Evolutionary conservation across 1,284 basidiomycete species (phyloP).

Genomic region (Vanrija sp.): DNA sequence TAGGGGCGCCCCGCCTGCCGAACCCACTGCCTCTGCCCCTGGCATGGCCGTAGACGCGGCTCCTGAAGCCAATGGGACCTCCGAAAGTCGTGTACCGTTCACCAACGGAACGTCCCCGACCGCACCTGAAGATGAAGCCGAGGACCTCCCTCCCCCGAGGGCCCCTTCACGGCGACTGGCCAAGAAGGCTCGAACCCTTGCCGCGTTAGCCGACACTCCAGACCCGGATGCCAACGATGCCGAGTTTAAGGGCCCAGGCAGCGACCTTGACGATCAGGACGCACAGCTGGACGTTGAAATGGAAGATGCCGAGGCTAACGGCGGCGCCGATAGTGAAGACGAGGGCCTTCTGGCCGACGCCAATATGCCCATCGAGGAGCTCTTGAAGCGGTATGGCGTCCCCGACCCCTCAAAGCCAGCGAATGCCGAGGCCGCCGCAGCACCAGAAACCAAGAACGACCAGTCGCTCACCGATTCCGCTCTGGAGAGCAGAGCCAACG

Average conservation of each 20-base stretch:
- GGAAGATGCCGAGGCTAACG: conserved; percentile 47
- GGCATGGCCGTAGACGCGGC: too few species aligned
- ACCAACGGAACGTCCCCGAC: neutral
- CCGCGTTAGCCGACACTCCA: conserved; percentile 16
- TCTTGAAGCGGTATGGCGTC: conserved; percentile 54
- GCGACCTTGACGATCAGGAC: conserved; percentile 40
- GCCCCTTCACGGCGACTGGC: conserved; percentile 20
- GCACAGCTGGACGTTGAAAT: conserved; percentile 47
- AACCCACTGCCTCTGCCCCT: neutral
- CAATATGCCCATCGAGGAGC: conserved; percentile 55
- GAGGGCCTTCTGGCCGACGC: conserved; percentile 54
- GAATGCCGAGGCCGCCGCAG: neutral
- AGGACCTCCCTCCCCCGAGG: conserved; percentile 1
- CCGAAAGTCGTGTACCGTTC: neutral
- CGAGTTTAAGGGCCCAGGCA: conserved; percentile 34
- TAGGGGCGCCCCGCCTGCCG: too few species aligned
- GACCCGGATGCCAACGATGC: conserved; percentile 46
- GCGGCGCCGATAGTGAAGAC: conserved; percentile 51
- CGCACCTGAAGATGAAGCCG: neutral
- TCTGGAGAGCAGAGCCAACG: conserved; percentile 8
- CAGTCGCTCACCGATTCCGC: conserved; percentile 36
- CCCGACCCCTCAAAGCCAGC: neutral
- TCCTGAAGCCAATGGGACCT: neutral
- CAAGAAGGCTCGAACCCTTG: conserved; percentile 16
- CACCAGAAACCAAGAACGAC: conserved; percentile 14